A percentile compares a stretch with the other conserved stretches of the same genome.
These are phyloP conservation scores for Thozetella sp. DNA, from an alignment of 495 filamentous ascomycete species.

Conservation along the genomic window DNA sequence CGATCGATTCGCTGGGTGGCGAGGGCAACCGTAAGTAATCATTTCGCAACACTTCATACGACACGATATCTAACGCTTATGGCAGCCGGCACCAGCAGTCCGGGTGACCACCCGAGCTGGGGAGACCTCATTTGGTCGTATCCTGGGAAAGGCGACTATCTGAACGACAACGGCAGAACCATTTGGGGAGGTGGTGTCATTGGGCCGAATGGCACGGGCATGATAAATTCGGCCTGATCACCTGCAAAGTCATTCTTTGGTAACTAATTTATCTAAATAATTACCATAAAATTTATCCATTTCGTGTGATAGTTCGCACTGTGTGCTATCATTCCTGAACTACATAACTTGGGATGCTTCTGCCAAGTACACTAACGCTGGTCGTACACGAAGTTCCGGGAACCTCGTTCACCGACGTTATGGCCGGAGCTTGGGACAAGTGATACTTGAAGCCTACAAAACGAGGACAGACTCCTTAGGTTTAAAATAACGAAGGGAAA, in stretches of 20 bases:
- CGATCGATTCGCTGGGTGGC: constrained; percentile 10
- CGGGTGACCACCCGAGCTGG: constrained; percentile 18
- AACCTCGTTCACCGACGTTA: no score
- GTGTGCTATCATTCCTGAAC: no score
- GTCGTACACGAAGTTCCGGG: no score
- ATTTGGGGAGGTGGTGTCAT: constrained; percentile 21
- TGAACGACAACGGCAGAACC: constrained; percentile 12
- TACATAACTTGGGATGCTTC: no score
- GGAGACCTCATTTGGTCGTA: constrained; percentile 25
- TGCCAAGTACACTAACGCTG: no score
- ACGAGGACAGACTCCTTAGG: no score
- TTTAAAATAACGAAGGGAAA: no score
- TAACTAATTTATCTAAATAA: neutral
- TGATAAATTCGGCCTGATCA: constrained; percentile 4
- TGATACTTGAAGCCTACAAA: no score
- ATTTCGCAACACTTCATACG: neutral
- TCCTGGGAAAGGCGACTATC: constrained; percentile 6
- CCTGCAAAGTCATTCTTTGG: neutral
- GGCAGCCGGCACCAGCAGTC: constrained; percentile 5
- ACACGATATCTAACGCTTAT: neutral
- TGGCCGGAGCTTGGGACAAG: no score
- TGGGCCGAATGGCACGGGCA: constrained; percentile 15
- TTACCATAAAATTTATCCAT: no score
- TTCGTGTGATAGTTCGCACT: no score
- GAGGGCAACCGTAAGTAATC: constrained; percentile 9